Base-by-base conservation (phyloP, 2,329 filamentous ascomycete genomes). In the Pseudogymnoascus sp. region DNA sequence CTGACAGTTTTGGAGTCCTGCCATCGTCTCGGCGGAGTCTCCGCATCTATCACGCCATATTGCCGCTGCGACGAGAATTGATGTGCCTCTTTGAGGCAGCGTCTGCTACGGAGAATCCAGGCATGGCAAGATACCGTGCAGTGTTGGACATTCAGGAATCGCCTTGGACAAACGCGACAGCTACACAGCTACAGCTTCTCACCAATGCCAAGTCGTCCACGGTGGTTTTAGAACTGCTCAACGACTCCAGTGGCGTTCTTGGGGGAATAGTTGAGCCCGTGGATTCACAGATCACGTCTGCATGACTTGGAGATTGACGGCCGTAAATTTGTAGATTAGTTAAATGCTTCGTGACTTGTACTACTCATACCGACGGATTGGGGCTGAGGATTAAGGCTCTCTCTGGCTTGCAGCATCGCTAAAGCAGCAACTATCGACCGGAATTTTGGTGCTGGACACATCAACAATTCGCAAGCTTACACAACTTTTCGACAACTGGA, bases 311-410 rank as follows among this genome's bases (percentile, higher is more conserved):
- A 55, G 49, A 55, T 33, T 11, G 28, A n/a, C 11, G 49, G 28
- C 28, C 28, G 49, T 55, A 55, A 55, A 55, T 28, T 12, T 33
- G 49, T 55, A 55, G 49, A 55, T 55, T 55, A 55, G 49, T 55
- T 55, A 55, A 55, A 55, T 55, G 49, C 49, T 55, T 33, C 28
- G 49, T 55, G 49, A 55, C 49, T 55, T 55, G 49, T 55, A 55
- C 49, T 55, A 55, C 49, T 21, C n/a, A 35, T 55, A 33, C n/a
- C n/a, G 28, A 16, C 28, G n/a, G 49, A n/a, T 6, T 55, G 49
- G 49, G 49, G 49, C 49, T 55, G 49, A 33, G 28, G 28, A 35
- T 55, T 55, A 33, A 55, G 49, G 49, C 49, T 55, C 28, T 14
- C 49, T 55, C 28, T 14, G 49, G 49, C 28, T 16, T 33, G 28